Evolutionary conservation across 1,139 yeast genomes (phyloP).

Genomic region (Pneumocystis wakefieldiae): DNA sequence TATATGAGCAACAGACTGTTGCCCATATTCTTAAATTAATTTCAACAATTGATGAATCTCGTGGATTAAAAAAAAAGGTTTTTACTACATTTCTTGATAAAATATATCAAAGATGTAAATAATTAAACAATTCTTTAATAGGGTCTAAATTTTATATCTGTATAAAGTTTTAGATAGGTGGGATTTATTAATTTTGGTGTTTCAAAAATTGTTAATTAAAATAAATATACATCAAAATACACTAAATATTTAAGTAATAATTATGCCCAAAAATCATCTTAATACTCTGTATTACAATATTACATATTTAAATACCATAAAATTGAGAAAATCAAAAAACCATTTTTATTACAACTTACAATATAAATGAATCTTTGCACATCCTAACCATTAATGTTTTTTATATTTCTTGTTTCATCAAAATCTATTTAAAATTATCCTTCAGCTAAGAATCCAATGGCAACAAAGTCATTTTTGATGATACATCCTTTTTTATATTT

Average conservation of each 20-base stretch:
- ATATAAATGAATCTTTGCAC: background rate
- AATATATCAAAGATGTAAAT: conserved; percentile 87
- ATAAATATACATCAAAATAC: background rate
- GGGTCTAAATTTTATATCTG: no score
- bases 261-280: background rate
- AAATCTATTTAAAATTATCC: background rate
- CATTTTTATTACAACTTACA: background rate
- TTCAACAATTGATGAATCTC: conserved; percentile 61
- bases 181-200: no score
- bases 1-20: conserved; percentile 72
- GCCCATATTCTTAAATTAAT: conserved; percentile 50
- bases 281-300: background rate
- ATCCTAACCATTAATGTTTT: background rate
- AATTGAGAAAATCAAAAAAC: background rate
- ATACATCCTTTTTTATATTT: background rate
- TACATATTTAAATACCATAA: background rate
- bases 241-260: background rate
- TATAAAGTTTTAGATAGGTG: no score
- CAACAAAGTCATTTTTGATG: background rate
- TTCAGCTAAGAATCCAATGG: background rate
- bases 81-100: conserved; percentile 71
- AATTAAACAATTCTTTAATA: conserved; percentile 15
- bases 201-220: background rate
- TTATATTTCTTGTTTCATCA: background rate
- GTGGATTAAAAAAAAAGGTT: conserved; percentile 82